Evolutionary conservation across 2,329 filamentous ascomycete genomes (phyloP), one percentile per base, ranked within the genome.

Genomic region (Penicillium italicum): DNA sequence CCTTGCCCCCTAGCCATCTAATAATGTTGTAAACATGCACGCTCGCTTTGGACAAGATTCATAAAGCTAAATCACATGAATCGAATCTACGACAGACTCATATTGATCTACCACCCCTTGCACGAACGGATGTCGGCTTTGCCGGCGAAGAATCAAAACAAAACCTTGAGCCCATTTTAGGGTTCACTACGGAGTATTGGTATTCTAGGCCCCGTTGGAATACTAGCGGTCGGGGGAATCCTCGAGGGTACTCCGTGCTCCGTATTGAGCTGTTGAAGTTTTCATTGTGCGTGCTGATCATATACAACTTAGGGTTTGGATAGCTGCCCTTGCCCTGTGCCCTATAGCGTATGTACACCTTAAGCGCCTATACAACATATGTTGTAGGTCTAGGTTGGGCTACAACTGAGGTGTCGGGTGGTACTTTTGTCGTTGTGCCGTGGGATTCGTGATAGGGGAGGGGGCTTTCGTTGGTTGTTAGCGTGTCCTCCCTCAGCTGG

Each of bases 261-360:
- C 36, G 11, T 18, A 31, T 44, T 54, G 28, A 26, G 34, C 28
- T 34, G 20, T 26, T 24, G 43, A 41, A 33, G 41, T 31, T 45
- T 55, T 38, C 45, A 26, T 57, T 58, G 57, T 48, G 63, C 47
- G 62, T 56, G 63, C 38, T 61, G 63, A 64, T 65, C 63, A 64
- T 55, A 43, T 28, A n/a, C n/a, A n/a, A n/a, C n/a, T 26, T 51
- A 55, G 59, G 51, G 63, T 40, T 58, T 56, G 44, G 34, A 46
- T 50, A 31, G 28, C 40, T 66, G 62, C 62, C 62, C 63, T 65
- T 63, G 38, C 62, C 63, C 63, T 63, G 62, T 64, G 55, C 63
- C 63, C 63, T 66, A 63, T 30, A 45, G 26, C 30, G 36, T 40
- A 33, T 34, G 34, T 55, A 28, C 18, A n/a, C 18, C 20, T 9